Evolutionary conservation across 306 rosid species (phyloP).

Genomic region (Dalbergia cultrata): DNA sequence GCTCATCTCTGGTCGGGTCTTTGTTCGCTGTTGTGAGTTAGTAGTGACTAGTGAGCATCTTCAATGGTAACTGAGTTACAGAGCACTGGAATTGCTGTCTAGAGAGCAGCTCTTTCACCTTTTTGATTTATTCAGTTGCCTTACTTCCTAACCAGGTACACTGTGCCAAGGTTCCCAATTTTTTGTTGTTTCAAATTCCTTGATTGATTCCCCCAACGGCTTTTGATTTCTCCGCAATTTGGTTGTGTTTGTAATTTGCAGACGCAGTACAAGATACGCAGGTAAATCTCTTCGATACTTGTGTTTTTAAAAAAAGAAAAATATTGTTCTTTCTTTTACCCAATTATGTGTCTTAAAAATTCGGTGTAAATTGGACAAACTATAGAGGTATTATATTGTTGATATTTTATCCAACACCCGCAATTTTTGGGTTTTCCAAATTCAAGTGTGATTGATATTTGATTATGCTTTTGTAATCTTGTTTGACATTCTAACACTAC

Average conservation of each 20-base stretch:
- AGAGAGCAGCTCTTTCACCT: slow-evolving; percentile 75
- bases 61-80: slow-evolving; percentile 46
- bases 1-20: neutral
- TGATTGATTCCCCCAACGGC: neutral
- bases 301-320: neutral
- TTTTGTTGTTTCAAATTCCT: neutral
- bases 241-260: slow-evolving; percentile 20
- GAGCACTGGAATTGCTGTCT: slow-evolving; percentile 53
- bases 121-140: slow-evolving; percentile 66
- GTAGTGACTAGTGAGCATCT: neutral
- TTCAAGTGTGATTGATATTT: no score
- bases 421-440: slow-evolving; percentile 13
- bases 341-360: neutral
- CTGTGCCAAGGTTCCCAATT: neutral
- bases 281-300: slow-evolving; percentile 49
- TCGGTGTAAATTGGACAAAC: neutral
- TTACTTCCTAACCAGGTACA: slow-evolving; percentile 74
- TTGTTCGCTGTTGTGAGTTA: neutral
- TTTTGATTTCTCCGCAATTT: neutral
- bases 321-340: neutral
- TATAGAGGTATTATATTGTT: neutral
- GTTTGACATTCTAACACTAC: no score
- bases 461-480: no score
- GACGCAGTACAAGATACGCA: slow-evolving; percentile 76
- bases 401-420: neutral